Conservation (phyloP, 176 grass and related monocot genomes). For the Hyparrhenia diplandra region DNA sequence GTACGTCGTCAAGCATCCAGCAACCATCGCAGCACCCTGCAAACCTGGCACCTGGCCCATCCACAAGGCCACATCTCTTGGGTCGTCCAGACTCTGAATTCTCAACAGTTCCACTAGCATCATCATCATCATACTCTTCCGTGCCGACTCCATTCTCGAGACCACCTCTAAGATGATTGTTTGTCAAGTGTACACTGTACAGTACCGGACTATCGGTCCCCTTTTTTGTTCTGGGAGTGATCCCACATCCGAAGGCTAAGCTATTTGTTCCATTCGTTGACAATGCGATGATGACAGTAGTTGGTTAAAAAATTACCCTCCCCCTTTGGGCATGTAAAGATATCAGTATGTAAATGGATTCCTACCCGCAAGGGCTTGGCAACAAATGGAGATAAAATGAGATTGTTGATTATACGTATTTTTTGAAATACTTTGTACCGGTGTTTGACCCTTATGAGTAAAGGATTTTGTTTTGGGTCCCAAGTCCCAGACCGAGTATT, state of each 20-base stretch:
- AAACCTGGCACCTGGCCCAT: constrained; percentile 29
- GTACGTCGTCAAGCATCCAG: neutral
- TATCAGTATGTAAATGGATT: constrained; percentile 26
- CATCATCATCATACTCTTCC: constrained; percentile 17
- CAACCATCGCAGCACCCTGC: constrained; percentile 5
- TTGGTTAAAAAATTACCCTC: constrained; percentile 8
- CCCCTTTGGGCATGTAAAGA: constrained; percentile 14
- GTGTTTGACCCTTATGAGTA: neutral
- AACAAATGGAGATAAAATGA: neutral
- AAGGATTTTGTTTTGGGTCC: neutral
- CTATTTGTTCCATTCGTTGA: constrained; percentile 54
- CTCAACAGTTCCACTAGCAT: constrained; percentile 32
- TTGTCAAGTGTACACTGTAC: constrained; percentile 37
- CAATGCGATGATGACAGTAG: constrained; percentile 28
- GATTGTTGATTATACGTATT: neutral
- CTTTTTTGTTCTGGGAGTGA: neutral
- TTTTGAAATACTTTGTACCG: neutral
- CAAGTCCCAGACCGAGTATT: neutral
- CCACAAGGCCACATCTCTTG: constrained; percentile 22
- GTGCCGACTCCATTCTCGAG: constrained; percentile 4
- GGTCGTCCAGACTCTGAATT: constrained; percentile 39
- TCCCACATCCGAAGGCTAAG: neutral
- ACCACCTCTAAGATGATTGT: constrained; percentile 30
- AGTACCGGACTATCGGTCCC: neutral
- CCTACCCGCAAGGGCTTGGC: neutral